Base-by-base conservation (phyloP, 176 grass and related monocot genomes). In the Lolium multiflorum region DNA sequence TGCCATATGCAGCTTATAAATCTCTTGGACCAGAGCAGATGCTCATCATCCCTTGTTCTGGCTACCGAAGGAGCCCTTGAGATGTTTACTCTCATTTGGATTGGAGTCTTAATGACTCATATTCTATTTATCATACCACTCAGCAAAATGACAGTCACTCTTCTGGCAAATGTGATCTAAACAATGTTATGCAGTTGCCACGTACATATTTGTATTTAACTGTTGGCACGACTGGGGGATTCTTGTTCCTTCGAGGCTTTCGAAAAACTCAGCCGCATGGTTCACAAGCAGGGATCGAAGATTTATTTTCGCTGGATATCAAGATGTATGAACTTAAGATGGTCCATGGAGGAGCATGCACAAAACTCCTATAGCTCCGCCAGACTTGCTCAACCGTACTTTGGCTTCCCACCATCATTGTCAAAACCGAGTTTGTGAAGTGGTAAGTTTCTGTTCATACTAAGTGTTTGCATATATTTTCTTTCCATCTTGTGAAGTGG, bases 401-500 rank as follows among this genome's bases (percentile, higher is more conserved):
- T 64, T 2, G 57, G 68, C 6, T 87, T 87, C 69, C 16, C 57
- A 28, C 78, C 78, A 24, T 59, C 85, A 41, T 74, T 61, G 25
- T 11, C 67, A 39, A 60, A 73, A 62, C 84, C 77, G 12, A 74
- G 56, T 43, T 25, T 81, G 14, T 87, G 77, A 87, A 87, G 3
- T 52, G 78, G 85, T 81, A 81, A 65, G 18, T 6, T 81, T 62
- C 0, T 66, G 0, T 31, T 48, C 17, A 21, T 51, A 38, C 3
- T 35, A 47, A 71, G 38, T 71, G 38, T 43, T 46, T 71, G 39
- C 21, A 61, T n/a, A 11, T 17, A 28, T 21, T 63, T 9, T 7
- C 7, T 51, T 57, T 54, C 13, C 16, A 17, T 22, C 20, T 6
- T 74, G 5, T 25, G 10, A 70, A 55, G 20, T 41, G n/a, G 11